Conservation (phyloP, 2,329 filamentous ascomycete species). For the Shiraia sp. region DNA sequence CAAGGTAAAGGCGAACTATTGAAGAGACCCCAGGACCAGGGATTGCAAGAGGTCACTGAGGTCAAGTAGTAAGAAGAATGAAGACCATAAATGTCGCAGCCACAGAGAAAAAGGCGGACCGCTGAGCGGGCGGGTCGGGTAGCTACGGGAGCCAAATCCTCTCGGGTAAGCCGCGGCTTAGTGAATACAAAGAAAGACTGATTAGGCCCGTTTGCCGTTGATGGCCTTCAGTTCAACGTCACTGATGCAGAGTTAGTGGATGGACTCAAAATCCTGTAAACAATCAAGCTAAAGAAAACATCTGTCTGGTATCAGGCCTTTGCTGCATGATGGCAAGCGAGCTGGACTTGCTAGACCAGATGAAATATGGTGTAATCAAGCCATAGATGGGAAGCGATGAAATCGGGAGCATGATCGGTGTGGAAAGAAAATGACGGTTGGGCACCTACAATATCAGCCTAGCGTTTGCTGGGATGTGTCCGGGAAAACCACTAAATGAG, state of each 20-base stretch:
- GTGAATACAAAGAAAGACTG: background rate
- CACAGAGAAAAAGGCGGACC: background rate
- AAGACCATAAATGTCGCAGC: background rate
- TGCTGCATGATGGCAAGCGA: background rate
- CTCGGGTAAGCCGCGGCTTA: background rate
- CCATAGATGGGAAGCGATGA: background rate
- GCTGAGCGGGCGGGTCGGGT: slow-evolving; percentile 8
- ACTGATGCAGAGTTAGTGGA: slow-evolving; percentile 46
- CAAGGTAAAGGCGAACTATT: background rate
- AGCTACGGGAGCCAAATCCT: slow-evolving; percentile 2
- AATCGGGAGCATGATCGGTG: background rate
- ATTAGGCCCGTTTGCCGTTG: slow-evolving; percentile 54
- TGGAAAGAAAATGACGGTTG: slow-evolving; percentile 4
- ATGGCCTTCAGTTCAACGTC: slow-evolving; percentile 71
- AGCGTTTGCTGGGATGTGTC: slow-evolving; percentile 74
- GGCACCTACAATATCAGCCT: slow-evolving; percentile 78
- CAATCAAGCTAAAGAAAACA: too few species aligned
- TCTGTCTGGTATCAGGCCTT: too few species aligned
- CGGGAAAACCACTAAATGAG: slow-evolving; percentile 70
- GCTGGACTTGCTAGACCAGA: background rate
- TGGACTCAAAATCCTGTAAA: too few species aligned
- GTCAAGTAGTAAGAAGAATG: background rate
- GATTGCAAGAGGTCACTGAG: background rate
- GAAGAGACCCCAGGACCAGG: background rate
- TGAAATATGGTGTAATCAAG: background rate